Evolutionary conservation across 495 filamentous ascomycete species (phyloP).

Genomic region (Penicillium manginii): DNA sequence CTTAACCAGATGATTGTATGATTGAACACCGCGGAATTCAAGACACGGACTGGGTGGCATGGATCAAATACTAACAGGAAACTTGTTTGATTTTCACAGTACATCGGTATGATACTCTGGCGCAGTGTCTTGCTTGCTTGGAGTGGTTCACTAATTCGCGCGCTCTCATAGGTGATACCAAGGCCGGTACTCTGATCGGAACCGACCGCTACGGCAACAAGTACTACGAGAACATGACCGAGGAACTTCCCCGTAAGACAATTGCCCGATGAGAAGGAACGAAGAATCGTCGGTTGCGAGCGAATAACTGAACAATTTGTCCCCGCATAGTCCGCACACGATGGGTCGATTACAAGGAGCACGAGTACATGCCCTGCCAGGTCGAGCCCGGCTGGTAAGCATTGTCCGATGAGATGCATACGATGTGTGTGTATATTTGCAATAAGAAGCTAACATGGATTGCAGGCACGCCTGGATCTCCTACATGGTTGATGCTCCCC

Average conservation of each 20-base stretch:
- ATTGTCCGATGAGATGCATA: neutral
- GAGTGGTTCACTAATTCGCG: slow-evolving; percentile 17
- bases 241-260: slow-evolving; percentile 86
- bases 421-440: neutral
- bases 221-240: slow-evolving; percentile 88
- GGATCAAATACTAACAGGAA: slow-evolving; percentile 27
- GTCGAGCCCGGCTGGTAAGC: slow-evolving; percentile 93
- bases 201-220: slow-evolving; percentile 93
- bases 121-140: neutral
- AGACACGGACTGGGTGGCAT: slow-evolving; percentile 12
- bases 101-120: slow-evolving; percentile 60
- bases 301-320: neutral
- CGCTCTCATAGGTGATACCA: slow-evolving; percentile 80
- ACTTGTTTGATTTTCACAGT: slow-evolving; percentile 45
- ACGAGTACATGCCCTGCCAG: slow-evolving; percentile 87
- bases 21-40: slow-evolving; percentile 18
- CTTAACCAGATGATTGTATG: slow-evolving; percentile 90
- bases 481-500: slow-evolving; percentile 88
- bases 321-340: slow-evolving; percentile 77
- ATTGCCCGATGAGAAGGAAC: neutral
- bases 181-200: slow-evolving; percentile 86
- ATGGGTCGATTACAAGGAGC: slow-evolving; percentile 92
- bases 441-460: slow-evolving; percentile 7
- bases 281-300: slow-evolving; percentile 5
- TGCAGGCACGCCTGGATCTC: slow-evolving; percentile 94